Base-by-base conservation (phyloP, 805 yeast species). In the Osmozyma mogii region DNA sequence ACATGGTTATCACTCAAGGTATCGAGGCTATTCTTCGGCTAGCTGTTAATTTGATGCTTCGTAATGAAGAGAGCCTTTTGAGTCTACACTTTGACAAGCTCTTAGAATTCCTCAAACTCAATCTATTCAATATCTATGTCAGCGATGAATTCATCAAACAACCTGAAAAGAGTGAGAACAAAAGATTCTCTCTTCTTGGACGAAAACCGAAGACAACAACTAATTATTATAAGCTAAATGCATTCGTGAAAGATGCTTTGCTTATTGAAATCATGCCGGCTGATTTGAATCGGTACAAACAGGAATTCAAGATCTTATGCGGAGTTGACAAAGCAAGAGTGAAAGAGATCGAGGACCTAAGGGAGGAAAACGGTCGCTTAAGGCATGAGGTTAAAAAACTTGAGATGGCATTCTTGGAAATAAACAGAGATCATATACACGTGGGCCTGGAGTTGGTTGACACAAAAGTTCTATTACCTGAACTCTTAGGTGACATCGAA, bases 1-100 rank as follows among this genome's bases (percentile, higher is more conserved):
- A 92, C 58, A 72, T 84, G 36, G 76, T 92, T 6, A 75, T 92
- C 30, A 79, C 94, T 6, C 96, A 92, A 59, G 98, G 98, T 22
- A 62, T 80, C 25, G 97, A 88, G 57, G 76, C 94, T 3, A 64
- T 89, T 26, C 62, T 92, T 43, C 78, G 85, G 48, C 81, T 92
- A 56, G 88, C 94, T 0, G 66, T 87, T 8, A 85, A 84, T 26
- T 63, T 92, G 38, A 75, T 92, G 78, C 51, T 72, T 17, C 72
- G 75, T 44, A 85, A 84, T 49, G 74, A 80, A 31, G 59, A 60
- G 2, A 66, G 61, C 25, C 57, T 92, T 13, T 41, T 84, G 22
- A 49, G 61, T 2, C 64, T 87, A 31, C 70, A 70, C 28, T 87
- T 89, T 58, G 97, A 92, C 54, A 69, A 73, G 9, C 64, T 89